These are phyloP conservation scores for Trichaptum fuscoviolaceum DNA, from an alignment of 768 basidiomycete genomes.

Conservation along the genomic window DNA sequence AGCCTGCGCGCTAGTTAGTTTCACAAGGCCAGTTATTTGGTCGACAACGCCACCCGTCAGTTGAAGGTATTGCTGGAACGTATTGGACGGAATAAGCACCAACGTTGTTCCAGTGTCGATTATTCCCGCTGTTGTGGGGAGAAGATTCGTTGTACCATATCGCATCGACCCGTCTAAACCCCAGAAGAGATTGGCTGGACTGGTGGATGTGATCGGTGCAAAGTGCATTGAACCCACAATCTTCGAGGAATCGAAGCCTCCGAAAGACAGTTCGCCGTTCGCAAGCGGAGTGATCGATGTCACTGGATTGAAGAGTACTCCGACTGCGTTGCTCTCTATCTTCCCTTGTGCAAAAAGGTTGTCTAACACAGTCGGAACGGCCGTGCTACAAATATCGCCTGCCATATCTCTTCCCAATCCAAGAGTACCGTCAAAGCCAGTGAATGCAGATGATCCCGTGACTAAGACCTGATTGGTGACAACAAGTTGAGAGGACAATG, in stretches of 20 bases:
- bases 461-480: conserved; percentile 25
- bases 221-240: conserved; percentile 20
- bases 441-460: conserved; percentile 13
- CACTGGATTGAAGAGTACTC: conserved; percentile 21
- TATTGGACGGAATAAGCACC: conserved; percentile 28
- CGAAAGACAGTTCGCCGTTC: conserved; percentile 24
- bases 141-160: conserved; percentile 21
- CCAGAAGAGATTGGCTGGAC: conserved; percentile 27
- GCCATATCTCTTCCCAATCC: conserved; percentile 15
- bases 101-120: conserved; percentile 34
- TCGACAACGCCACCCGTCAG: conserved; percentile 25
- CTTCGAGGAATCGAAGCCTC: conserved; percentile 19
- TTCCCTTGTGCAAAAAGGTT: conserved; percentile 20
- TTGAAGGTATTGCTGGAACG: conserved; percentile 36
- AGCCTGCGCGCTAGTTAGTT: conserved; percentile 16
- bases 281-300: conserved; percentile 13
- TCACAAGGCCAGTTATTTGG: conserved; percentile 19
- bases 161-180: conserved; percentile 26
- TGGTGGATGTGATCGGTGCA: conserved; percentile 22
- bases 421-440: conserved; percentile 22
- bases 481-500: conserved; percentile 19
- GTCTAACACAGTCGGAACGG: conserved; percentile 21
- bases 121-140: conserved; percentile 25
- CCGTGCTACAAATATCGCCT: background rate
- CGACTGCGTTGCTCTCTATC: conserved; percentile 15